Conservation (phyloP, 2,329 filamentous ascomycete genomes). For the Alternaria conjuncta region DNA sequence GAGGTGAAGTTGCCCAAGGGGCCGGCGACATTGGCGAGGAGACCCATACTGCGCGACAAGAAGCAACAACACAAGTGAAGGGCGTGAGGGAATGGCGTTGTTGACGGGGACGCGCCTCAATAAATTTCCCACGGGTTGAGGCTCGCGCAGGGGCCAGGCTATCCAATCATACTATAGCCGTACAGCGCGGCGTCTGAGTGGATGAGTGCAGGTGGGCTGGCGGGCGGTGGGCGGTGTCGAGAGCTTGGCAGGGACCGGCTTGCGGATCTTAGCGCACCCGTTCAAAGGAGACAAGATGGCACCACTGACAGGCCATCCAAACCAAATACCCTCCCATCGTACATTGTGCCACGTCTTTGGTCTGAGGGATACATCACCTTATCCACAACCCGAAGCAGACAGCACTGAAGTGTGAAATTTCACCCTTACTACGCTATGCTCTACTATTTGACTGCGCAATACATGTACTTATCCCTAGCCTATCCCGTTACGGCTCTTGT, state of each 20-base stretch:
- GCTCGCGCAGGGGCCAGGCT: conserved; percentile 26
- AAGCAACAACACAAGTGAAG: conserved; percentile 3
- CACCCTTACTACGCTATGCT: neutral
- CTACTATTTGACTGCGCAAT: neutral
- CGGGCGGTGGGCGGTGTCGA: neutral
- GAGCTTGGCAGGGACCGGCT: conserved; percentile 26
- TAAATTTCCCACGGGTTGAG: conserved; percentile 36
- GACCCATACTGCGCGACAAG: conserved; percentile 54
- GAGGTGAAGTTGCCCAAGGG: conserved; percentile 56
- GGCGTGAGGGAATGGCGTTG: conserved; percentile 9
- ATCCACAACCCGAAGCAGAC: neutral
- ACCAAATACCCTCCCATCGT: conserved; percentile 13
- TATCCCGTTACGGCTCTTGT: conserved; percentile 19
- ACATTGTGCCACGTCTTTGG: conserved; percentile 31
- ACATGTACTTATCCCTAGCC: neutral
- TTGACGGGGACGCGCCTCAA: conserved; percentile 26
- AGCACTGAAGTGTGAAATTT: neutral
- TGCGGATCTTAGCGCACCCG: conserved; percentile 18
- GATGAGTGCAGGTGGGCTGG: neutral
- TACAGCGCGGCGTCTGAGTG: conserved; percentile 22
- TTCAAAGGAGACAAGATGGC: conserved; percentile 20
- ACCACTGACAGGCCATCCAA: conserved; percentile 32
- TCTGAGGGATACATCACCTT: conserved; percentile 1
- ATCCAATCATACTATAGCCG: conserved; percentile 17
- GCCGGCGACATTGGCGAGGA: conserved; percentile 57